phyloP scores from a whole-genome alignment of 1,139 yeast genomes.

The Pichia sp. region DNA sequence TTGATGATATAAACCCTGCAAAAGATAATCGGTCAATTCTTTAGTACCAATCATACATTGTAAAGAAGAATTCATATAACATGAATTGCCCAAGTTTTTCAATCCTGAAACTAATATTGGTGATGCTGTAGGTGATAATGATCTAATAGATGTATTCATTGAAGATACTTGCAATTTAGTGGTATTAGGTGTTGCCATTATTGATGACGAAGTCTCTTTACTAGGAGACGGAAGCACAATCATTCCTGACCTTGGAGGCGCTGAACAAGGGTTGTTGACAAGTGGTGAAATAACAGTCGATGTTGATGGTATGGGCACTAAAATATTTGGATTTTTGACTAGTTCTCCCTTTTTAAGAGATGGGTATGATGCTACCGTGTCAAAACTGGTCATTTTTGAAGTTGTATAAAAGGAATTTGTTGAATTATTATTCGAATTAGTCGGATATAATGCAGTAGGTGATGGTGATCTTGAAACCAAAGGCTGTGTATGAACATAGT shows the following conservation, averaged over 20 bases:
- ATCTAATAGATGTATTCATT: not conserved
- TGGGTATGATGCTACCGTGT: not conserved
- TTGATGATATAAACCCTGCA: slow-evolving; percentile 53
- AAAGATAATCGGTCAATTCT: slow-evolving; percentile 34
- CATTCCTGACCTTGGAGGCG: not conserved
- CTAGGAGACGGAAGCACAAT: not conserved
- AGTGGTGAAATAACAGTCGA: not conserved
- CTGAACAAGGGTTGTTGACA: too few relatives aligned
- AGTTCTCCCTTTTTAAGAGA: not conserved
- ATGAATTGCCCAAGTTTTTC: slow-evolving; percentile 63
- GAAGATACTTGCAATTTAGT: slow-evolving; percentile 1
- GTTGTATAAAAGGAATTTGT: not conserved
- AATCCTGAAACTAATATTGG: slow-evolving; percentile 50
- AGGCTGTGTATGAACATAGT: slow-evolving; percentile 8
- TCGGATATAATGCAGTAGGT: not conserved
- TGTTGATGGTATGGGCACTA: not conserved
- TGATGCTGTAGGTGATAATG: not conserved
- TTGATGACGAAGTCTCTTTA: not conserved
- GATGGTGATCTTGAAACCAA: slow-evolving; percentile 10
- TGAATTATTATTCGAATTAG: not conserved
- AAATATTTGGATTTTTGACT: not conserved
- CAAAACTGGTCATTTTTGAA: not conserved
- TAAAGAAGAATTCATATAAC: slow-evolving; percentile 64
- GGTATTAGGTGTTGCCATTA: not conserved
- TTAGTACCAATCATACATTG: slow-evolving; percentile 58